phyloP scores from a whole-genome alignment of 179 eudicot genomes.

The Monotropa hypopitys region DNA sequence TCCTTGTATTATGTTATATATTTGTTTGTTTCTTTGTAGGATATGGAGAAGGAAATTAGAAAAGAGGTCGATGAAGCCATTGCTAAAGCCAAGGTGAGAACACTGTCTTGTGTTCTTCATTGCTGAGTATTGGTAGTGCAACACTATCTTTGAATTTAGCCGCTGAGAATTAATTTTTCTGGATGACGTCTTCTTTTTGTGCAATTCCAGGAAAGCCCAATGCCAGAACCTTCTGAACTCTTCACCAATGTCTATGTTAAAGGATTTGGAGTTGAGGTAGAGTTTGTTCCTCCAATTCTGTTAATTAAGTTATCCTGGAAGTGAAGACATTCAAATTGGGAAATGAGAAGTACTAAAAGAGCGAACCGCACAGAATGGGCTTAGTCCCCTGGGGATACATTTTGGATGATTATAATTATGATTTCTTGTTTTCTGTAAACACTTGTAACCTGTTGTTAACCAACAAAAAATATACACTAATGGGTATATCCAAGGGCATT shows the following conservation, averaged over 20 bases:
- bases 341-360: not conserved
- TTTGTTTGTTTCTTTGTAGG: slow-evolving; percentile 31
- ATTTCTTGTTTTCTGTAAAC: not conserved
- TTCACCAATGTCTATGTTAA: slow-evolving; percentile 76
- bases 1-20: not conserved
- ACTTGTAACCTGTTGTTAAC: not conserved
- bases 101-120: not conserved
- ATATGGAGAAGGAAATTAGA: slow-evolving; percentile 70
- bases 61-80: slow-evolving; percentile 90
- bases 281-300: not conserved
- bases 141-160: not conserved
- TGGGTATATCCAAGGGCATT: not conserved
- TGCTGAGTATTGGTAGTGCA: not conserved
- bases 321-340: not conserved
- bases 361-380: too few relatives aligned
- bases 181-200: slow-evolving; percentile 3
- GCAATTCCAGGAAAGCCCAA: slow-evolving; percentile 71
- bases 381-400: too few relatives aligned
- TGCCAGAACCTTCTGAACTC: slow-evolving; percentile 72
- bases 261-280: slow-evolving; percentile 78
- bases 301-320: not conserved
- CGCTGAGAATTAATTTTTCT: not conserved
- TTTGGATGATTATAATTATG: not conserved
- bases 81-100: slow-evolving; percentile 72
- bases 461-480: too few relatives aligned